These are phyloP conservation scores for Passiflora organensis DNA, from an alignment of 345 rosid species.

Conservation along the genomic window DNA sequence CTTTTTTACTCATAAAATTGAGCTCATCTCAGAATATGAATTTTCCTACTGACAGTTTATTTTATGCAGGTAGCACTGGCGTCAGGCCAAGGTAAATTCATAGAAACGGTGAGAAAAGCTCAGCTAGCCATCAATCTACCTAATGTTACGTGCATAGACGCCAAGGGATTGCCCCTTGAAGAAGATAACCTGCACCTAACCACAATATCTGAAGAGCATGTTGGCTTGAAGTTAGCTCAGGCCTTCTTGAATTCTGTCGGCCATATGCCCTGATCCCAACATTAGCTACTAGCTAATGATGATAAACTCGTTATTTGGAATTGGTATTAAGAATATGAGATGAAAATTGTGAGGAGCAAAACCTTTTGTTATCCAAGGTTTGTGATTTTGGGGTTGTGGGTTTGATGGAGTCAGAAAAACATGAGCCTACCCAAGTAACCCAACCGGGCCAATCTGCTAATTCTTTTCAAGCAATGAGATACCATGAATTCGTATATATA, in stretches of 20 bases:
- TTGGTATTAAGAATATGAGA: no score
- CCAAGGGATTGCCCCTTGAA: constrained; percentile 33
- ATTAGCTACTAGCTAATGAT: background rate
- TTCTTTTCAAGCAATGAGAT: no score
- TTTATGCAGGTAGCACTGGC: constrained; percentile 38
- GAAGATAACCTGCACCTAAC: constrained; percentile 38
- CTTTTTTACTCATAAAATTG: no score
- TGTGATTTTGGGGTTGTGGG: no score
- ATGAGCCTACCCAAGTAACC: no score
- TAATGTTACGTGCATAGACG: constrained; percentile 34
- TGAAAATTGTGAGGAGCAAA: no score
- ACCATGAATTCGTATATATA: no score
- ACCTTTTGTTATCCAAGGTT: no score
- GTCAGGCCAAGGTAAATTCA: constrained; percentile 35
- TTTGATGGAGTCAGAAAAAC: no score
- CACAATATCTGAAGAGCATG: constrained; percentile 22
- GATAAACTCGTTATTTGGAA: no score
- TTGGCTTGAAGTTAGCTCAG: constrained; percentile 25
- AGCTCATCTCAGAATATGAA: no score
- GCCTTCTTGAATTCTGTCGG: constrained; percentile 17
- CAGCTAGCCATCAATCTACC: constrained; percentile 23
- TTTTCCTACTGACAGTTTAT: background rate
- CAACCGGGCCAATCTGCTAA: no score
- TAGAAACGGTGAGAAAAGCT: constrained; percentile 30
- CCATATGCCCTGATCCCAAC: background rate